Evolutionary conservation across 2,329 filamentous ascomycete species (phyloP).

Genomic region (Uncinocarpus reesii): DNA sequence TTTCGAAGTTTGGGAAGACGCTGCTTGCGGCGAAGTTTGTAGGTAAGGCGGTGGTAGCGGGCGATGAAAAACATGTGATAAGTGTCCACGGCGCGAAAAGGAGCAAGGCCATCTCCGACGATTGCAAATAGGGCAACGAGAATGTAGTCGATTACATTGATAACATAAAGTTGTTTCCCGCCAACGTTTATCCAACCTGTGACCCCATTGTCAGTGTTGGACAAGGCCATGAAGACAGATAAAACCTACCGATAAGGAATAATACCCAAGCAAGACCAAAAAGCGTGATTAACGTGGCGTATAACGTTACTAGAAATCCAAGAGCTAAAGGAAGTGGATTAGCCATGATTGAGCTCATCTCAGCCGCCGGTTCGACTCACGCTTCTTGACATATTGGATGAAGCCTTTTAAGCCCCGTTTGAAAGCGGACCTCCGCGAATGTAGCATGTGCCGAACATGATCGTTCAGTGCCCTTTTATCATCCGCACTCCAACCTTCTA

Average conservation of each 20-base stretch:
- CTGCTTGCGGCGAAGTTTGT: conserved; percentile 54
- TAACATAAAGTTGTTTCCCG: conserved; percentile 56
- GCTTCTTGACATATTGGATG: conserved; percentile 63
- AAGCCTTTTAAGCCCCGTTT: conserved; percentile 73
- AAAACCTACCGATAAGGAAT: conserved; percentile 61
- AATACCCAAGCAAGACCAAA: conserved; percentile 83
- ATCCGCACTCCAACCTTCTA: conserved; percentile 64
- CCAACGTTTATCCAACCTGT: conserved; percentile 71
- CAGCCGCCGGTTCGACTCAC: conserved; percentile 34
- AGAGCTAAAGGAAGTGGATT: conserved; percentile 42
- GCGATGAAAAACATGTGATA: conserved; percentile 81
- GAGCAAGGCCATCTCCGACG: conserved; percentile 59
- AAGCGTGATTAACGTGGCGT: conserved; percentile 69
- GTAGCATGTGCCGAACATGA: conserved; percentile 76
- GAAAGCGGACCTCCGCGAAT: conserved; percentile 68
- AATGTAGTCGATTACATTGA: conserved; percentile 61
- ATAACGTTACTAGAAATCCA: conserved; percentile 73
- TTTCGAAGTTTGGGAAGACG: conserved; percentile 53
- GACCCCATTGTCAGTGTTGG: background rate
- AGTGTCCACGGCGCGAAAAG: conserved; percentile 69
- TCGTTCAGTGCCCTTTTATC: conserved; percentile 73
- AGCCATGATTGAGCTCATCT: background rate
- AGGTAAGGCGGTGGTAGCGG: conserved; percentile 58
- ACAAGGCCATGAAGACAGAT: background rate
- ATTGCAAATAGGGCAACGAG: conserved; percentile 61